These are phyloP conservation scores for Scedosporium aurantiacum DNA, from an alignment of 2,329 filamentous ascomycete species.

Conservation along the genomic window DNA sequence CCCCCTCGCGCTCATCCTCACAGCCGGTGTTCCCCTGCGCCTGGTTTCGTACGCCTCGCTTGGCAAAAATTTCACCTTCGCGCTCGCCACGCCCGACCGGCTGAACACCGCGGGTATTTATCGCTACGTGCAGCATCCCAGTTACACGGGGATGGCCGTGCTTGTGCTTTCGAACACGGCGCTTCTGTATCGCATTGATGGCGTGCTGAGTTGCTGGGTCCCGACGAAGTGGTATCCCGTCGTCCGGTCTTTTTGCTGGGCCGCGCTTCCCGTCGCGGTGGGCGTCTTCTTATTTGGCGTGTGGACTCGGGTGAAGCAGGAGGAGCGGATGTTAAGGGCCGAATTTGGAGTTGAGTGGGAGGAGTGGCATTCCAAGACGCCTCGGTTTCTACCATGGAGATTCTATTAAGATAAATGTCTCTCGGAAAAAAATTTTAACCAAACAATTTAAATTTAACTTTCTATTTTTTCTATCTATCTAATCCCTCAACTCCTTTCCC, in stretches of 20 bases:
- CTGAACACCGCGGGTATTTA: conserved; percentile 38
- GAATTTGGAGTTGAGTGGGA: conserved; percentile 38
- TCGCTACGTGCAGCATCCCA: conserved; percentile 38
- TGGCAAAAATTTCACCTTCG: conserved; percentile 42
- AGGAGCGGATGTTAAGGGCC: conserved; percentile 36
- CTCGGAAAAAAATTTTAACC: too few relatives aligned
- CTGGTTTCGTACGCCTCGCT: conserved; percentile 30
- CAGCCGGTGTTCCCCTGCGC: conserved; percentile 20
- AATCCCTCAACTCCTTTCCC: background rate
- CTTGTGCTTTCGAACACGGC: conserved; percentile 16
- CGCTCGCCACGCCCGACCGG: conserved; percentile 31
- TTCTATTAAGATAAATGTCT: conserved; percentile 17
- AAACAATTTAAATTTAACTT: background rate
- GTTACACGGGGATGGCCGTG: conserved; percentile 29
- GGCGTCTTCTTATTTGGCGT: conserved; percentile 14
- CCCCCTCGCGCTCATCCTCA: conserved; percentile 22
- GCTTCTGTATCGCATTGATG: conserved; percentile 27
- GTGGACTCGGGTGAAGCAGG: conserved; percentile 30
- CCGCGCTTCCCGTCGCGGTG: conserved; percentile 8
- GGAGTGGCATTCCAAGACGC: conserved; percentile 33
- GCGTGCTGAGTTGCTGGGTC: conserved; percentile 26
- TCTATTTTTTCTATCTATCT: background rate
- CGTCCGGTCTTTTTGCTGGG: conserved; percentile 6
- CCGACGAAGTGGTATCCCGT: conserved; percentile 13
- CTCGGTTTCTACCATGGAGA: conserved; percentile 35